These are phyloP conservation scores for Dissophora ornata DNA, from an alignment of 192 early-diverging fungal species.

Conservation along the genomic window DNA sequence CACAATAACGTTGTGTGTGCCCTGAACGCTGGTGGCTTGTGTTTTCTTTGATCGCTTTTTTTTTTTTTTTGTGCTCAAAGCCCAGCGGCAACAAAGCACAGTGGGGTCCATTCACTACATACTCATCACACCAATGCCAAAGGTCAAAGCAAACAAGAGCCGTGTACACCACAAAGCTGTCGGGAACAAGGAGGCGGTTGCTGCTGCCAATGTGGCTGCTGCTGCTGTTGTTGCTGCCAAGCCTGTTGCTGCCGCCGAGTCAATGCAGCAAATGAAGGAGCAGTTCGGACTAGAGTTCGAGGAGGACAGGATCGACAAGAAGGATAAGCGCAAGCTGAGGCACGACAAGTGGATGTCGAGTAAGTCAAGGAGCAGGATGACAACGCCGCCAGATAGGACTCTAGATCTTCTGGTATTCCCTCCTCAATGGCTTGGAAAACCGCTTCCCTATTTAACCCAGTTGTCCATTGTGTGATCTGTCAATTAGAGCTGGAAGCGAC, in stretches of 20 bases:
- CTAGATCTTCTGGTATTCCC: no score
- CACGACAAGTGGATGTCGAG: slow-evolving; percentile 75
- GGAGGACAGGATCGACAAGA: slow-evolving; percentile 55
- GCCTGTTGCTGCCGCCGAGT: slow-evolving; percentile 7
- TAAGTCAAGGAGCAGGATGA: no score
- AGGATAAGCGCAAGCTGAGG: slow-evolving; percentile 64
- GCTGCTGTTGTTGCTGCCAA: background rate
- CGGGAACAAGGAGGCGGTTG: slow-evolving; percentile 26
- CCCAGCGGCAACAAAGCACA: no score
- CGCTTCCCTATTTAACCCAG: no score
- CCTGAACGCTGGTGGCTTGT: slow-evolving; percentile 11
- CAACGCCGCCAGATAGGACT: no score
- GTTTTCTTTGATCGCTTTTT: slow-evolving; percentile 2
- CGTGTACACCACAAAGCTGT: slow-evolving; percentile 50
- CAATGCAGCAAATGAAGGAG: slow-evolving; percentile 39
- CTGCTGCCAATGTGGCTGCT: background rate
- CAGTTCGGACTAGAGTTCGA: slow-evolving; percentile 52
- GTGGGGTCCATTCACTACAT: no score
- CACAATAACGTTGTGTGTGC: no score
- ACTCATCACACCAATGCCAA: slow-evolving; percentile 46
- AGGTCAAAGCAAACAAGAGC: slow-evolving; percentile 45
- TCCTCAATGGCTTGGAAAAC: no score
- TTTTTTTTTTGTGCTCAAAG: background rate
- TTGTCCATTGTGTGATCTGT: background rate
- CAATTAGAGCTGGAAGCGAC: slow-evolving; percentile 63